Conservation (phyloP, 1,284 basidiomycete species). For the Rhodotorula glutinis region DNA sequence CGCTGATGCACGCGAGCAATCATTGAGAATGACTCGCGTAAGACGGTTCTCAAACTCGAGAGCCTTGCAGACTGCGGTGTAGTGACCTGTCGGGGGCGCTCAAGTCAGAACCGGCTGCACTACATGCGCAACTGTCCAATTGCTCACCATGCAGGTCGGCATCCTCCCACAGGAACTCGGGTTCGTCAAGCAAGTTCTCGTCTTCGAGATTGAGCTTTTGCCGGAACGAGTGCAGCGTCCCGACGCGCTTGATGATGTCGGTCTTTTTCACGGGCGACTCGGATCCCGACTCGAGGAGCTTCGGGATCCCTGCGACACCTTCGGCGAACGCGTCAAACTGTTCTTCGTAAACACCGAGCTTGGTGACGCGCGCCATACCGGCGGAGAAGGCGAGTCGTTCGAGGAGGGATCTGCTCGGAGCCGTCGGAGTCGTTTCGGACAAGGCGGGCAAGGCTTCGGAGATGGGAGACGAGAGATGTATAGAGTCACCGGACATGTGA, state of each 20-base stretch:
- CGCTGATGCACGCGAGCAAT: too few relatives aligned
- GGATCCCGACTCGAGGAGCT: conserved; percentile 39
- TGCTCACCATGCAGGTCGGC: conserved; percentile 20
- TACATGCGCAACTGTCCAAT: rapidly evolving
- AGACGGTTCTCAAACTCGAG: conserved; percentile 36
- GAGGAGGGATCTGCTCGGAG: conserved; percentile 36
- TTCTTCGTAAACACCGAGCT: conserved; percentile 44
- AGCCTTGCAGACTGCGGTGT: conserved; percentile 32
- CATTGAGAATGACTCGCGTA: conserved; percentile 5
- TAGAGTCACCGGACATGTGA: conserved; percentile 32
- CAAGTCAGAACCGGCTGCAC: neutral
- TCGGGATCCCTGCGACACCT: conserved; percentile 34
- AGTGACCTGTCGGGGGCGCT: conserved; percentile 3
- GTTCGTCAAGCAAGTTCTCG: conserved; percentile 43
- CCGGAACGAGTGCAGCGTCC: conserved; percentile 41
- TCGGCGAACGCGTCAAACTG: conserved; percentile 41
- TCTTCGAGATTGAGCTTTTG: conserved; percentile 44
- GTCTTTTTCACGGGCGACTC: conserved; percentile 42
- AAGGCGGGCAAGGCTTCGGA: neutral
- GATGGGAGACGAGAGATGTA: conserved; percentile 14
- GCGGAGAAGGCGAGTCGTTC: conserved; percentile 41
- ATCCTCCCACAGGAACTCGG: conserved; percentile 42
- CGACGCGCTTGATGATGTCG: conserved; percentile 43
- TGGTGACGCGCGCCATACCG: conserved; percentile 42
- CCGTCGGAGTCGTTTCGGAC: neutral